phyloP scores from a whole-genome alignment of 441 rosid genomes.

The Populus hybrid region DNA sequence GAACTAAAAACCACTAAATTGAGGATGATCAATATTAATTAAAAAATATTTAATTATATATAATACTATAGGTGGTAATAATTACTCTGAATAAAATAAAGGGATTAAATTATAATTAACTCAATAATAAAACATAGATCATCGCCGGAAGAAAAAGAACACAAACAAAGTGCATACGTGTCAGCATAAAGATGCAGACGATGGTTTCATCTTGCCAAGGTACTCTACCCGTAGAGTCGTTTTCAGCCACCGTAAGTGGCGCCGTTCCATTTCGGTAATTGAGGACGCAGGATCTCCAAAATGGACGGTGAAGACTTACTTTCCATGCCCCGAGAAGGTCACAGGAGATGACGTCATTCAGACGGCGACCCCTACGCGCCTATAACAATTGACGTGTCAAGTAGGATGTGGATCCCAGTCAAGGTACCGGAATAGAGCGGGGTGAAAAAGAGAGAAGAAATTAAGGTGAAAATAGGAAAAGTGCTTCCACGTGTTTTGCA shows the following conservation, averaged over 20 bases:
- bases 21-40: not conserved
- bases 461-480: not conserved
- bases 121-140: not conserved
- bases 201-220: not conserved
- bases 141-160: not conserved
- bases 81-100: not conserved
- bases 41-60: too few species aligned
- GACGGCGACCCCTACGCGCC: constrained; percentile 22
- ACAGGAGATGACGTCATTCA: constrained; percentile 27
- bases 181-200: not conserved
- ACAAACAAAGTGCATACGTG: not conserved
- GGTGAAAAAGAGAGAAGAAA: constrained; percentile 28
- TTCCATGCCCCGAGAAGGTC: constrained; percentile 15
- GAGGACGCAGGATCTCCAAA: constrained; percentile 1
- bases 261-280: not conserved
- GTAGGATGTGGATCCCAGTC: constrained; percentile 17
- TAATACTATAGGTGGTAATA: not conserved
- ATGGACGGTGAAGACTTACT: constrained; percentile 24
- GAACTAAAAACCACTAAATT: not conserved
- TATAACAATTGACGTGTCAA: constrained; percentile 17
- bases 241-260: not conserved
- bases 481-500: too few species aligned
- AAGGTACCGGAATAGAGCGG: constrained; percentile 22
- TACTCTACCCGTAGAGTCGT: constrained; percentile 38
- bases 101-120: not conserved